Percentiles rank a stretch among this genome's conserved stretches.
Conservation (phyloP, 1,284 basidiomycete species). For the Moniliophthora roreri region DNA sequence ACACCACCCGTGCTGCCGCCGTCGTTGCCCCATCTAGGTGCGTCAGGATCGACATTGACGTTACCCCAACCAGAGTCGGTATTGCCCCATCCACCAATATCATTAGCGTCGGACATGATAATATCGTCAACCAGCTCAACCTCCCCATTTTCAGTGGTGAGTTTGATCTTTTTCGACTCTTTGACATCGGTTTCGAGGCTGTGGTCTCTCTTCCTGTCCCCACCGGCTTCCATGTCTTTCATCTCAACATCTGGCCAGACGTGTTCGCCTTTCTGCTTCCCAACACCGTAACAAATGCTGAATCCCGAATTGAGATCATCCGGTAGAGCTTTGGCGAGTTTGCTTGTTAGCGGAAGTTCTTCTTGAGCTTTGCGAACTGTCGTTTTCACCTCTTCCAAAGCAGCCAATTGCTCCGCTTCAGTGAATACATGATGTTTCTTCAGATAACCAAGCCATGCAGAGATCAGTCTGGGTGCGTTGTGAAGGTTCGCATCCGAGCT, state of each 20-base stretch:
- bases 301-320: conserved; percentile 54
- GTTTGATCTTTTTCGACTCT: too few relatives aligned
- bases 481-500: conserved; percentile 15
- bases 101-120: not conserved
- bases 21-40: not conserved
- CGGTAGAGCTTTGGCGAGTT: conserved; percentile 52
- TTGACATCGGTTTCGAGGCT: not conserved
- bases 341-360: conserved; percentile 58
- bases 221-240: not conserved
- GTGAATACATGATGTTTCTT: conserved; percentile 12
- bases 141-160: too few relatives aligned
- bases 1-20: conserved; percentile 10
- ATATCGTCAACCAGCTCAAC: not conserved
- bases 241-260: not conserved
- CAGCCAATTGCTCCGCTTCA: conserved; percentile 33
- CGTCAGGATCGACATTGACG: not conserved
- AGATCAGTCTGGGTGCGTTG: conserved; percentile 15
- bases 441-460: conserved; percentile 18
- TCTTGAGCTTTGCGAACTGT: conserved; percentile 47
- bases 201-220: not conserved
- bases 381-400: conserved; percentile 46
- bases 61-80: not conserved
- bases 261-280: not conserved
- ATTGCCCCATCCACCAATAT: not conserved
- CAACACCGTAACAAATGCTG: conserved; percentile 31